A percentile compares a stretch with the other conserved stretches of the same genome.
Conservation (phyloP, 2,329 filamentous ascomycete genomes). For the Septoria petroselini region DNA sequence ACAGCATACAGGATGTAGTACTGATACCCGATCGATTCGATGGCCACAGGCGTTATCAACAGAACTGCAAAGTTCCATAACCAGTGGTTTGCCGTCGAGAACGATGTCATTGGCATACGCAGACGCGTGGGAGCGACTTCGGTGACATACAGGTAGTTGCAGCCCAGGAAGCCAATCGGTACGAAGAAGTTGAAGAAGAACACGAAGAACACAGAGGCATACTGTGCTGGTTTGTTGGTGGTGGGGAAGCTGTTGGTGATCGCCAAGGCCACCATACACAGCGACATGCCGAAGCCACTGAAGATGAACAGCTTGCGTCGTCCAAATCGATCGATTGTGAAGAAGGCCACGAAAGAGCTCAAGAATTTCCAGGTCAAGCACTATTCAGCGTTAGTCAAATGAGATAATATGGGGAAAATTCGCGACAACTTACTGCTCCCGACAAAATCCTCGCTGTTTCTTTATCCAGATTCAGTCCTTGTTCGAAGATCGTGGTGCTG, state of each 20-base stretch:
- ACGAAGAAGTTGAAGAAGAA: constrained; percentile 62
- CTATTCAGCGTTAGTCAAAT: too few species aligned
- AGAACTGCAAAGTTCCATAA: constrained; percentile 50
- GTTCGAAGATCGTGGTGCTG: constrained; percentile 32
- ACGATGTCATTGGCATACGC: constrained; percentile 54
- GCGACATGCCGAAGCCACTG: constrained; percentile 52
- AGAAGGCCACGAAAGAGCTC: constrained; percentile 51
- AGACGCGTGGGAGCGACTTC: constrained; percentile 55
- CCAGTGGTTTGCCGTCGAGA: constrained; percentile 56
- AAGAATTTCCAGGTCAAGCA: constrained; percentile 57
- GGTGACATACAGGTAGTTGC: constrained; percentile 60
- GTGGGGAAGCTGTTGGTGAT: constrained; percentile 51
- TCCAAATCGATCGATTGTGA: constrained; percentile 53
- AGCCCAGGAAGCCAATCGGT: constrained; percentile 57
- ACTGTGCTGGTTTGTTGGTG: constrained; percentile 48
- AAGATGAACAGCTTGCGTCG: constrained; percentile 53
- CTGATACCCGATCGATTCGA: constrained; percentile 51
- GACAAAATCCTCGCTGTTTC: constrained; percentile 46
- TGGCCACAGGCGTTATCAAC: constrained; percentile 48
- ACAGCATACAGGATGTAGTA: constrained; percentile 53
- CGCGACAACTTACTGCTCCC: too few species aligned
- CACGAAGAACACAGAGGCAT: constrained; percentile 55
- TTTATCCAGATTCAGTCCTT: constrained; percentile 39
- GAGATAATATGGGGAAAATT: too few species aligned
- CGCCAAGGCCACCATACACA: constrained; percentile 55